Percentiles rank a stretch among this genome's conserved stretches.
Conservation (phyloP, 148 eudicot genomes). For the Camellia japonica region DNA sequence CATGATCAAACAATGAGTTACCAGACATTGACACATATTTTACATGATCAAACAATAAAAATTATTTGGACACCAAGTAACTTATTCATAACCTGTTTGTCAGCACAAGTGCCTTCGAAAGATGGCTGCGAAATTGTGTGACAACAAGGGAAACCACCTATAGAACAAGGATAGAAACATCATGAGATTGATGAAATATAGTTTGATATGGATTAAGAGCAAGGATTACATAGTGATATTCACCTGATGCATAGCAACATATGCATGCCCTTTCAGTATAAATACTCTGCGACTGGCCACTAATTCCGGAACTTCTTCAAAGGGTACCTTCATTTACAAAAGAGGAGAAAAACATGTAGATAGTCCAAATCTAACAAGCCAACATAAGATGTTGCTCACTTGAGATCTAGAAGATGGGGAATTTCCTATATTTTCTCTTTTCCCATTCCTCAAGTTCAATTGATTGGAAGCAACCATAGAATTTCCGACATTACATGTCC, state of each 20-base stretch:
- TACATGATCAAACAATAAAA: not conserved
- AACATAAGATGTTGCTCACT: not conserved
- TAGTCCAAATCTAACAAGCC: conserved; percentile 14
- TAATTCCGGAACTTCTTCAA: conserved; percentile 91
- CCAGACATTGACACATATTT: too few species aligned
- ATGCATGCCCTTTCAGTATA: conserved; percentile 80
- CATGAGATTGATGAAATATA: conserved; percentile 2
- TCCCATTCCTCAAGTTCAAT: conserved; percentile 5
- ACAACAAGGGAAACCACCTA: conserved; percentile 80
- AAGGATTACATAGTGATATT: not conserved
- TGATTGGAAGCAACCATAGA: conserved; percentile 9
- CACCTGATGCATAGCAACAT: conserved; percentile 91
- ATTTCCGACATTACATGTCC: not conserved
- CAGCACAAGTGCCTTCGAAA: conserved; percentile 82
- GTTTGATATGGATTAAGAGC: not conserved
- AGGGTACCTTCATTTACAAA: conserved; percentile 67
- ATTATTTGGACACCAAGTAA: not conserved
- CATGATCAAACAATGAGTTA: not conserved
- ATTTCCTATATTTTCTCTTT: not conserved
- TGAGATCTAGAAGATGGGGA: not conserved
- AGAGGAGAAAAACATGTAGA: conserved; percentile 2
- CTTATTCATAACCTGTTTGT: conserved; percentile 64
- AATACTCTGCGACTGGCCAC: conserved; percentile 78
- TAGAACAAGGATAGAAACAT: conserved; percentile 15
- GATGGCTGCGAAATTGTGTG: conserved; percentile 77